Evolutionary conservation across 176 grass and related monocot genomes (phyloP).

Genomic region (Ampelocalamus luodianensis): DNA sequence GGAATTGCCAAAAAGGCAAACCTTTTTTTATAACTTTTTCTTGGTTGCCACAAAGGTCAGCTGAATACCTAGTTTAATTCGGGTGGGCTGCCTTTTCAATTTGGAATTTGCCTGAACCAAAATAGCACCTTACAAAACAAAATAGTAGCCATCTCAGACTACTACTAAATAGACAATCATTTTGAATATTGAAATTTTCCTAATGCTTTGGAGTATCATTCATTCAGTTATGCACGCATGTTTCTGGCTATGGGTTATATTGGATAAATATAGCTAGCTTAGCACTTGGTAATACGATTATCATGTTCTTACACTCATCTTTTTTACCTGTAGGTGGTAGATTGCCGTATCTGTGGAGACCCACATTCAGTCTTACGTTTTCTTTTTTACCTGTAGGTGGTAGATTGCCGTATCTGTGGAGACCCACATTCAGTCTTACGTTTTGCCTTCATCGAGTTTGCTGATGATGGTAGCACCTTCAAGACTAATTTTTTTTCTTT

Average conservation of each 20-base stretch:
- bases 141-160: not conserved
- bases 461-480: constrained; percentile 69
- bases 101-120: not conserved
- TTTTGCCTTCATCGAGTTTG: constrained; percentile 96
- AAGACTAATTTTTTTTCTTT: constrained; percentile 21
- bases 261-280: constrained; percentile 27
- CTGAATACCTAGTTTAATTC: not conserved
- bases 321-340: constrained; percentile 67
- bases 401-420: constrained; percentile 94
- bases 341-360: constrained; percentile 94
- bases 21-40: not conserved
- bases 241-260: not conserved
- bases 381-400: constrained; percentile 65
- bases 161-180: not conserved
- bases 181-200: not conserved
- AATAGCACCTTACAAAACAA: constrained; percentile 2
- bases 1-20: not conserved
- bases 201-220: not conserved
- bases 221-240: not conserved
- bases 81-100: not conserved
- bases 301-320: constrained; percentile 14
- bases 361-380: constrained; percentile 88
- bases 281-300: not conserved
- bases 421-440: constrained; percentile 86
- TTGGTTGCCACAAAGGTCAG: not conserved